Conservation (phyloP, 225 moss, liverwort and hornwort genomes). For the Pseudoscleropodium purum region DNA sequence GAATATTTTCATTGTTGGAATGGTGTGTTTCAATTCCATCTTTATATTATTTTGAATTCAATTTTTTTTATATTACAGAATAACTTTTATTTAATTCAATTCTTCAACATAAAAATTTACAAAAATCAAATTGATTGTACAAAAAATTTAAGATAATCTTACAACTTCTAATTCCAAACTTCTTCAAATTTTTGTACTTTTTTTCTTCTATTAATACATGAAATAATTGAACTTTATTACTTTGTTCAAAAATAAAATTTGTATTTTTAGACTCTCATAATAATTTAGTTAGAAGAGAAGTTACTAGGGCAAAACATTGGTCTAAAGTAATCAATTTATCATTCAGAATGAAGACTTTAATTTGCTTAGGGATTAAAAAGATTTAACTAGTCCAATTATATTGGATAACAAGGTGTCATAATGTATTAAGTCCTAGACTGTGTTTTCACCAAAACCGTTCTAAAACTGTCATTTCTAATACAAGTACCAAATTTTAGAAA, state of each 20-base stretch:
- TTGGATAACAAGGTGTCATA: neutral
- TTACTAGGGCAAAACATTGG: neutral
- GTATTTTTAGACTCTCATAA: fast-evolving
- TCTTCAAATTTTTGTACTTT: neutral
- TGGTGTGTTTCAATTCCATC: neutral
- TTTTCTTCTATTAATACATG: fast-evolving
- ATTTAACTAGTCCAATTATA: neutral
- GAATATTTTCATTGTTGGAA: neutral
- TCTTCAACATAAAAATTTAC: neutral
- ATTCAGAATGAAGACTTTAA: neutral
- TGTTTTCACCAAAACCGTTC: no score
- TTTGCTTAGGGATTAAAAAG: fast-evolving
- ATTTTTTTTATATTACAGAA: no score
- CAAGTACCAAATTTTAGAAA: no score
- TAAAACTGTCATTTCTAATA: no score
- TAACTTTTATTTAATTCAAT: neutral
- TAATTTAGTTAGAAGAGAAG: neutral
- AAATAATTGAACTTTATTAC: fast-evolving
- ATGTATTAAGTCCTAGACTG: no score
- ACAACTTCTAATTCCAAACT: fast-evolving
- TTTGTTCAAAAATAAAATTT: neutral
- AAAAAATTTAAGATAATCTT: neutral
- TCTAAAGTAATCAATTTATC: no score
- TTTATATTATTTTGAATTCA: neutral
- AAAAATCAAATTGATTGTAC: no score